Conservation (phyloP, 176 grass and related monocot species). For the Tillandsia fasciculata region DNA sequence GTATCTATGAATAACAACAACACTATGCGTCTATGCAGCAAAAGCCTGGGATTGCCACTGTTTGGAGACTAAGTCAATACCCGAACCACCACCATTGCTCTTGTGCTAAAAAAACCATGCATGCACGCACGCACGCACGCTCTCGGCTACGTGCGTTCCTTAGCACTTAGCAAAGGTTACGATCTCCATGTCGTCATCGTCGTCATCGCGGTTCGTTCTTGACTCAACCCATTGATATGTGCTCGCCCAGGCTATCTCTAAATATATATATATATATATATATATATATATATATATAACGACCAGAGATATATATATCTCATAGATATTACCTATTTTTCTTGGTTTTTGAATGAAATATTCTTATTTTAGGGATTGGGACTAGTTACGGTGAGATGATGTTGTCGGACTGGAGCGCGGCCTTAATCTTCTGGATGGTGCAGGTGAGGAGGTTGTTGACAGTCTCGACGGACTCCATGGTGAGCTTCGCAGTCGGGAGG, state of each 20-base stretch:
- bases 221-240: constrained; percentile 41
- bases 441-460: constrained; percentile 22
- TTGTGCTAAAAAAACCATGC: background rate
- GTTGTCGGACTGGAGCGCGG: constrained; percentile 33
- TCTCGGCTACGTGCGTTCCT: background rate
- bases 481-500: constrained; percentile 58
- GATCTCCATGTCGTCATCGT: background rate
- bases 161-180: constrained; percentile 9
- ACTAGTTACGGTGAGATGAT: constrained; percentile 35
- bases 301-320: constrained; percentile 8
- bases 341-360: too few relatives aligned
- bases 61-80: constrained; percentile 61
- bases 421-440: constrained; percentile 73
- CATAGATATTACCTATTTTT: constrained; percentile 29
- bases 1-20: too few relatives aligned
- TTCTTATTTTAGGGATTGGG: background rate
- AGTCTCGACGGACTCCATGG: constrained; percentile 18
- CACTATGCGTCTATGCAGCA: constrained; percentile 4
- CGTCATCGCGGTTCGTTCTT: constrained; percentile 66
- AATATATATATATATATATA: constrained; percentile 10
- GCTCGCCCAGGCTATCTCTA: constrained; percentile 21
- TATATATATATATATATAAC: constrained; percentile 16
- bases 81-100: constrained; percentile 69
- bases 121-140: background rate
- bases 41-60: constrained; percentile 24